These are phyloP conservation scores for Aspergillus sp. DNA, from an alignment of 2,329 filamentous ascomycete species.

Conservation along the genomic window DNA sequence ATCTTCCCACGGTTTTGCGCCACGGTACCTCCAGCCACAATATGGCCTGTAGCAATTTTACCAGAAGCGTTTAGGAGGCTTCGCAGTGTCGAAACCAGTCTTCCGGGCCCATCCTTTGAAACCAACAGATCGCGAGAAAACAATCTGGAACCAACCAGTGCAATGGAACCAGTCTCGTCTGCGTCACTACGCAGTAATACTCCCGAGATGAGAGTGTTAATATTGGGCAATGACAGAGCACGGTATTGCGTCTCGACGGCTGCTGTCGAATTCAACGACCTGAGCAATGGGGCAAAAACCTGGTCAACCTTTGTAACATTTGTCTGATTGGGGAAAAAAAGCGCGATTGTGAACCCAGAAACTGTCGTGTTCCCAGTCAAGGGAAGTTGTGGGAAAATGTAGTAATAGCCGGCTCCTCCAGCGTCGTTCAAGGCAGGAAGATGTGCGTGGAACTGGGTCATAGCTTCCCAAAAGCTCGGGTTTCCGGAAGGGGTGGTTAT, in stretches of 20 bases:
- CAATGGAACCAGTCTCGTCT: constrained; percentile 24
- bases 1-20: constrained; percentile 20
- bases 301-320: constrained; percentile 18
- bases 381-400: constrained; percentile 33
- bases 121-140: constrained; percentile 32
- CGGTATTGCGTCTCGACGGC: constrained; percentile 18
- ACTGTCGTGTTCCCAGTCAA: constrained; percentile 29
- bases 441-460: constrained; percentile 36
- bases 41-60: constrained; percentile 26
- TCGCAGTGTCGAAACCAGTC: constrained; percentile 40
- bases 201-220: constrained; percentile 17
- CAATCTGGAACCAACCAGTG: constrained; percentile 32
- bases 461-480: constrained; percentile 23
- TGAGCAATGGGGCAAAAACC: constrained; percentile 20
- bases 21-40: constrained; percentile 38
- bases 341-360: constrained; percentile 13
- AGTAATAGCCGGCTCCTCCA: constrained; percentile 40
- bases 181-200: constrained; percentile 21
- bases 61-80: constrained; percentile 18
- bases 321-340: constrained; percentile 28
- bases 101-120: constrained; percentile 21
- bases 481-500: constrained; percentile 17
- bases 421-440: constrained; percentile 49
- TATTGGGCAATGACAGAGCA: constrained; percentile 21
- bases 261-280: constrained; percentile 15